A percentile compares a stretch with the other conserved stretches of the same genome.
phyloP scores from a whole-genome alignment of 495 filamentous ascomycete genomes.

The Daldinia concentrica region DNA sequence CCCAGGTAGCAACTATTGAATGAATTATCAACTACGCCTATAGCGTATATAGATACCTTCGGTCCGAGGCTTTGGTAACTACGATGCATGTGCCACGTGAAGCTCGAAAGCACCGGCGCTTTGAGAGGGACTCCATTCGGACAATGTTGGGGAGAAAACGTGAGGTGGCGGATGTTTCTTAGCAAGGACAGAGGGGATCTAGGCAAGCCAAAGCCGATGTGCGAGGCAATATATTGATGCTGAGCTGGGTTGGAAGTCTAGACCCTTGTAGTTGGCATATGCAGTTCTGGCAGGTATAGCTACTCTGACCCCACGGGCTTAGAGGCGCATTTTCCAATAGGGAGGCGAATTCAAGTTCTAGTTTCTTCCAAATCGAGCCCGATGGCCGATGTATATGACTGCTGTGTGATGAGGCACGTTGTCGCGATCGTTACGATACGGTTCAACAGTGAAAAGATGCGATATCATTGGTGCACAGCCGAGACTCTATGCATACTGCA shows the following conservation, averaged over 20 bases:
- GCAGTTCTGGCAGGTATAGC: constrained; percentile 7
- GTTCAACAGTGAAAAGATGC: neutral
- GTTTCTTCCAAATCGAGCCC: neutral
- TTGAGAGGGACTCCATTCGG: neutral
- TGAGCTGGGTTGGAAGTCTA: neutral
- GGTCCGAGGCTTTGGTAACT: neutral
- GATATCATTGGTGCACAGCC: constrained; percentile 21
- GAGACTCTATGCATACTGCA: constrained; percentile 25
- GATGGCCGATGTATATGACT: neutral
- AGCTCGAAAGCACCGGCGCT: neutral
- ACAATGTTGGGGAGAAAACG: neutral
- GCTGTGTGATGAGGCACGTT: neutral
- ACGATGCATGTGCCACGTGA: neutral
- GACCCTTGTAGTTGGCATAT: neutral
- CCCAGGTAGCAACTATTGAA: too few relatives aligned
- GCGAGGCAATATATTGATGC: constrained; percentile 31
- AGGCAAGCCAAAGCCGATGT: constrained; percentile 14
- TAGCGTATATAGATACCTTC: neutral
- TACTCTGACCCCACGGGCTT: neutral
- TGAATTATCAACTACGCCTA: too few relatives aligned
- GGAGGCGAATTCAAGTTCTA: neutral
- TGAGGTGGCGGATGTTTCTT: neutral
- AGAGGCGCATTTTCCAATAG: neutral
- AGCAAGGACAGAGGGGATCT: neutral
- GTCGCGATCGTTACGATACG: neutral